Evolutionary conservation across 2,329 filamentous ascomycete genomes (phyloP).

Genomic region (Fusarium tricinctum): DNA sequence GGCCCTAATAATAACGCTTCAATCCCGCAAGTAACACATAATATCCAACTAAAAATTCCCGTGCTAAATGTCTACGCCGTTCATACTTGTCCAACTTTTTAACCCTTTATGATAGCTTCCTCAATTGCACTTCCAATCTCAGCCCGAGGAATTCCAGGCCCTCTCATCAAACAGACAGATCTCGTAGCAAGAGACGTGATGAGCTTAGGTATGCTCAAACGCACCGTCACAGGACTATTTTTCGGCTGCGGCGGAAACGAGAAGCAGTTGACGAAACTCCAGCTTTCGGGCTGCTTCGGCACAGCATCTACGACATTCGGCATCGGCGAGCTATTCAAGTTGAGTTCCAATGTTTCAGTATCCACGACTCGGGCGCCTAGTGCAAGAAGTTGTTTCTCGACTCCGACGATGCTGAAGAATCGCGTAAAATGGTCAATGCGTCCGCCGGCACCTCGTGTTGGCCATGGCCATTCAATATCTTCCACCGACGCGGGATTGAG

Average conservation of each 20-base stretch:
- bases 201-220: conserved; percentile 36
- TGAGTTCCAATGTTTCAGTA: conserved; percentile 45
- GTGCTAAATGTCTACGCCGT: neutral
- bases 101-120: conserved; percentile 37
- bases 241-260: conserved; percentile 34
- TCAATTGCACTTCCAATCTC: conserved; percentile 48
- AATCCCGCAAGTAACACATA: conserved; percentile 1
- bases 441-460: conserved; percentile 24
- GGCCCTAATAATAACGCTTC: conserved; percentile 27
- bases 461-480: conserved; percentile 42
- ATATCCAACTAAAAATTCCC: neutral
- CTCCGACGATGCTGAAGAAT: conserved; percentile 46
- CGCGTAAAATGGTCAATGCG: conserved; percentile 21
- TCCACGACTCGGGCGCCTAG: conserved; percentile 45
- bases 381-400: conserved; percentile 47
- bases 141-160: conserved; percentile 46
- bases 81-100: neutral
- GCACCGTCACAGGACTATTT: conserved; percentile 31
- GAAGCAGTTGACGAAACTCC: conserved; percentile 50
- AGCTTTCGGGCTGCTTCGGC: conserved; percentile 45
- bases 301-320: conserved; percentile 8
- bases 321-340: conserved; percentile 29
- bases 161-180: conserved; percentile 44
- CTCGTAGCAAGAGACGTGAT: conserved; percentile 39
- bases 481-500: conserved; percentile 36